Evolutionary conservation across 2,329 filamentous ascomycete species (phyloP).

Genomic region (Dothistroma septosporum): DNA sequence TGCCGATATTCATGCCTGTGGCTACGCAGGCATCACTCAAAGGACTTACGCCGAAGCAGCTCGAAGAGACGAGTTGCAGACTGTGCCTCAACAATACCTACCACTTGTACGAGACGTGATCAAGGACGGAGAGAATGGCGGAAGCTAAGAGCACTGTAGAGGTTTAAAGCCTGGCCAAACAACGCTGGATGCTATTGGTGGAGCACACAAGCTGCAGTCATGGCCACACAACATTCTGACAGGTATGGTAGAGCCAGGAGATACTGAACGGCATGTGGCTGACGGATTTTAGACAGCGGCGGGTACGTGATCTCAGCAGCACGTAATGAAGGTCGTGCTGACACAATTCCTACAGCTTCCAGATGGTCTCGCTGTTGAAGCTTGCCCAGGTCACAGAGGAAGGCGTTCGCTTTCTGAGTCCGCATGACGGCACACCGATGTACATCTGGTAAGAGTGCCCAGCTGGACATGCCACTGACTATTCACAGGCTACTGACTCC

Average conservation of each 20-base stretch:
- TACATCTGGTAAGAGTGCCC: slow-evolving; percentile 31
- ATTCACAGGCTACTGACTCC: slow-evolving; percentile 71
- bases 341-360: slow-evolving; percentile 65
- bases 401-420: slow-evolving; percentile 91
- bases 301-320: slow-evolving; percentile 17
- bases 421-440: slow-evolving; percentile 93
- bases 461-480: not conserved
- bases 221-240: slow-evolving; percentile 96
- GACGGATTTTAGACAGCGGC: slow-evolving; percentile 14
- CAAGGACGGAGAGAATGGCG: not conserved
- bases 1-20: slow-evolving; percentile 98
- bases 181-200: slow-evolving; percentile 79
- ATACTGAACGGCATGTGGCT: slow-evolving; percentile 27
- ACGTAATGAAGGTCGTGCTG: slow-evolving; percentile 4
- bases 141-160: slow-evolving; percentile 28
- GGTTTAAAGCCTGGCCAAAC: slow-evolving; percentile 92
- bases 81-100: slow-evolving; percentile 98
- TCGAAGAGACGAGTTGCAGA: slow-evolving; percentile 83
- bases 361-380: slow-evolving; percentile 96
- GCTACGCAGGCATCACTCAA: slow-evolving; percentile 96
- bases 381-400: slow-evolving; percentile 92
- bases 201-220: slow-evolving; percentile 89
- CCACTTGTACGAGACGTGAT: slow-evolving; percentile 56
- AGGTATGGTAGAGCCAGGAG: slow-evolving; percentile 45
- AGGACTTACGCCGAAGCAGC: slow-evolving; percentile 84